These are phyloP conservation scores for Hericium rajendrae DNA, from an alignment of 768 basidiomycete species.

Conservation along the genomic window DNA sequence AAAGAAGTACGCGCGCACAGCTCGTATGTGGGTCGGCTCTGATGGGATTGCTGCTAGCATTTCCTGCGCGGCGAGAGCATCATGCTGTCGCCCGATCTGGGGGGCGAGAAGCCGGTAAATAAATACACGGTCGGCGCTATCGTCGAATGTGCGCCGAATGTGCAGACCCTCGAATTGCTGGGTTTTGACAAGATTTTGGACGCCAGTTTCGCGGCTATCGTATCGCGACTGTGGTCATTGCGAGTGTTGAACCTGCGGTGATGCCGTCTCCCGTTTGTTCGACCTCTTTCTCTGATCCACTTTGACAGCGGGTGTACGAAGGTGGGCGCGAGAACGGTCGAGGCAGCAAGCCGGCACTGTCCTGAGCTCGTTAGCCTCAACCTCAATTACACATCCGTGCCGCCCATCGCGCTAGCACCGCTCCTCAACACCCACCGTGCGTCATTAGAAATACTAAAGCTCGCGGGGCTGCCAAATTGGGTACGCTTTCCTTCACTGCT, in stretches of 20 bases:
- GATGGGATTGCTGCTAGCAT: slow-evolving; percentile 28
- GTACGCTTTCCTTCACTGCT: slow-evolving; percentile 24
- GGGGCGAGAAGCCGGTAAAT: slow-evolving; percentile 33
- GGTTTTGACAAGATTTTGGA: slow-evolving; percentile 48
- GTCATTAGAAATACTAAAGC: slow-evolving; percentile 44
- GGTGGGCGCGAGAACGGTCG: slow-evolving; percentile 40
- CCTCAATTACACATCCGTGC: slow-evolving; percentile 49
- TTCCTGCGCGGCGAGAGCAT: slow-evolving; percentile 48
- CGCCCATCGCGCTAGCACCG: slow-evolving; percentile 37
- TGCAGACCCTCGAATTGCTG: slow-evolving; percentile 36
- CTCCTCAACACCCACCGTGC: slow-evolving; percentile 30
- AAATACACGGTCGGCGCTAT: slow-evolving; percentile 40
- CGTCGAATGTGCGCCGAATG: slow-evolving; percentile 11
- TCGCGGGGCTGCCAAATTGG: slow-evolving; percentile 55
- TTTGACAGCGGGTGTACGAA: slow-evolving; percentile 46
- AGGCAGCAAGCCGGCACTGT: slow-evolving; percentile 34
- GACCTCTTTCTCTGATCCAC: neutral
- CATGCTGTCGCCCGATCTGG: slow-evolving; percentile 35
- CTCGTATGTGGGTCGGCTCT: neutral
- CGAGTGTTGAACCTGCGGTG: slow-evolving; percentile 48
- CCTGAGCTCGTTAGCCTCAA: slow-evolving; percentile 38
- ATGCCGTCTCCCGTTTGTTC: slow-evolving; percentile 6
- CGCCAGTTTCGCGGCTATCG: slow-evolving; percentile 36
- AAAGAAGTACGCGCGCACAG: slow-evolving; percentile 31
- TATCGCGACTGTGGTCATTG: slow-evolving; percentile 35